A percentile compares a stretch with the other conserved stretches of the same genome.
phyloP scores from a whole-genome alignment of 2,329 filamentous ascomycete genomes.

The Ophiostoma montium region DNA sequence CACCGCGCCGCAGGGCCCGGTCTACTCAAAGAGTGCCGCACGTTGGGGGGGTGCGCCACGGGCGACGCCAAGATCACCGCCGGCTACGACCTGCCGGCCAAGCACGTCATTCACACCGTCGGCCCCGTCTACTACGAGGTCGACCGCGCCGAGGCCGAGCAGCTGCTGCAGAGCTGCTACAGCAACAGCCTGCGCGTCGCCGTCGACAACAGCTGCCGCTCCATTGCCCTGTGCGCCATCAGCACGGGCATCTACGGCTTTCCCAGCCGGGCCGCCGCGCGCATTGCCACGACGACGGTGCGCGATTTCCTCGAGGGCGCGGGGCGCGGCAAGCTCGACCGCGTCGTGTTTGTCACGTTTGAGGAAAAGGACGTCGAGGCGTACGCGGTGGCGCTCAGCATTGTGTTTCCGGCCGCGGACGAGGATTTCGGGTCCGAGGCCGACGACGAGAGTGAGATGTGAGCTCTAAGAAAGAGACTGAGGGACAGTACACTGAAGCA shows the following conservation, averaged over 20 bases:
- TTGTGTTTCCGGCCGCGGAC: neutral
- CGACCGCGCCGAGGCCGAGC: constrained; percentile 22
- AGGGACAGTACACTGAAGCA: too few relatives aligned
- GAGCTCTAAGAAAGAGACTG: too few relatives aligned
- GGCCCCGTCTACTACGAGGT: constrained; percentile 56
- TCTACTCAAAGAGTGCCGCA: constrained; percentile 57
- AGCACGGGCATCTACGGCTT: constrained; percentile 89
- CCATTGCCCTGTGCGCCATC: constrained; percentile 68
- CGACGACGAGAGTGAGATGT: neutral
- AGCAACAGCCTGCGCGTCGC: constrained; percentile 57
- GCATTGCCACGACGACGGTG: constrained; percentile 50
- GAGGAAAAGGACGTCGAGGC: constrained; percentile 59
- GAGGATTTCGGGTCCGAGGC: neutral
- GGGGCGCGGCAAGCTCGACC: constrained; percentile 41
- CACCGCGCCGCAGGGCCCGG: constrained; percentile 63
- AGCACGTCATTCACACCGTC: constrained; percentile 78
- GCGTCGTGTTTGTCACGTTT: constrained; percentile 78
- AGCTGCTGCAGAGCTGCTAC: constrained; percentile 51
- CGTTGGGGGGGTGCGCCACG: constrained; percentile 56
- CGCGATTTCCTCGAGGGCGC: constrained; percentile 37
- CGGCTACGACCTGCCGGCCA: constrained; percentile 61
- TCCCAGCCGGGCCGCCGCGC: constrained; percentile 57
- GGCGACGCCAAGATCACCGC: constrained; percentile 72
- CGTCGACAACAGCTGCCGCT: constrained; percentile 47
- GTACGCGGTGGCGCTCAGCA: constrained; percentile 63